A percentile compares a stretch with the other conserved stretches of the same genome.
phyloP scores from a whole-genome alignment of 768 basidiomycete species.

The Suillus lakei region DNA sequence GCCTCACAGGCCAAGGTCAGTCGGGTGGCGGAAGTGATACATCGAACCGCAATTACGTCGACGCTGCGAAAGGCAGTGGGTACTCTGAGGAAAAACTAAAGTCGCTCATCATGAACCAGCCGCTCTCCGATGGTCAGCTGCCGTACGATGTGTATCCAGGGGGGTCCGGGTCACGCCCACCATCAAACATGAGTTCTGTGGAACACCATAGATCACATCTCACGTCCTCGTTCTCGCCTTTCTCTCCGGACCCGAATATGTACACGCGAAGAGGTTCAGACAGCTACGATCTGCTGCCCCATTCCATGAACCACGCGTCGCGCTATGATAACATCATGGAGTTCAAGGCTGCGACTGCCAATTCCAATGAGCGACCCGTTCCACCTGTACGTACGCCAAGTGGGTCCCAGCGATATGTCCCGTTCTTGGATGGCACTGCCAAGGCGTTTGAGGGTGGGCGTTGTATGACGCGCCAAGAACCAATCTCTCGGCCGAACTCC shows the following conservation, averaged over 20 bases:
- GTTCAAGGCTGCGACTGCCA: constrained; percentile 35
- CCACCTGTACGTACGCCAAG: constrained; percentile 52
- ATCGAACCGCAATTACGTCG: constrained; percentile 13
- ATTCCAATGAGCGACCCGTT: constrained; percentile 38
- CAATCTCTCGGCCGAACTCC: constrained; percentile 59
- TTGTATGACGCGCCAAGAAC: constrained; percentile 48
- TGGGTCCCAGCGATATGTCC: constrained; percentile 48
- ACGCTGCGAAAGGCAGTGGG: constrained; percentile 21
- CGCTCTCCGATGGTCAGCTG: constrained; percentile 21
- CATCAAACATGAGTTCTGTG: constrained; percentile 16
- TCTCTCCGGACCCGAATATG: constrained; percentile 75
- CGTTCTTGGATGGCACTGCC: constrained; percentile 49
- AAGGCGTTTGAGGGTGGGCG: constrained; percentile 45
- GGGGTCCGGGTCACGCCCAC: constrained; percentile 19
- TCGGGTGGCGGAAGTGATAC: constrained; percentile 15
- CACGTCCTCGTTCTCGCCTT: constrained; percentile 63
- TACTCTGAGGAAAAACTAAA: constrained; percentile 29
- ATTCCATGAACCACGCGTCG: constrained; percentile 54
- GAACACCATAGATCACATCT: constrained; percentile 27
- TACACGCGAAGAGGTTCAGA: constrained; percentile 45
- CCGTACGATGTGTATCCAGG: constrained; percentile 27
- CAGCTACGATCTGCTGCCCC: constrained; percentile 37
- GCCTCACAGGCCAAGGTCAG: constrained; percentile 41
- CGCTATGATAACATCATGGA: constrained; percentile 49
- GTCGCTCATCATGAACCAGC: constrained; percentile 24